phyloP scores from a whole-genome alignment of 2,329 filamentous ascomycete genomes.

The Nothophaeocryptopus gaeumannii region DNA sequence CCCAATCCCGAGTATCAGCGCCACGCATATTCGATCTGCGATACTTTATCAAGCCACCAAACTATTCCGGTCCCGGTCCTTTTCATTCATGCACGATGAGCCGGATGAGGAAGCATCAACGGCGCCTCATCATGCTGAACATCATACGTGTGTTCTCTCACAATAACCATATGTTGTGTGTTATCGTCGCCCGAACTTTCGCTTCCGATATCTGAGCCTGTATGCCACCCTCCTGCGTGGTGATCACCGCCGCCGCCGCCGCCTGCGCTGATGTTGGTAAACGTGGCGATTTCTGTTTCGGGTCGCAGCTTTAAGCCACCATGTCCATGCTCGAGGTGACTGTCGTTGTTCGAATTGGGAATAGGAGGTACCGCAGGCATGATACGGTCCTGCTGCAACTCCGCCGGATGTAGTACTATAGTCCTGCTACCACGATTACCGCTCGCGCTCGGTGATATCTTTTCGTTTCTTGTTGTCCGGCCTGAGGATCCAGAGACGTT shows the following conservation, averaged over 20 bases:
- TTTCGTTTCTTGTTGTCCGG: conserved; percentile 19
- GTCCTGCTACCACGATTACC: not conserved
- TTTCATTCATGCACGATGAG: conserved; percentile 11
- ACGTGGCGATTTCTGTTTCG: conserved; percentile 12
- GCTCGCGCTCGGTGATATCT: not conserved
- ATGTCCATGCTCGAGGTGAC: not conserved
- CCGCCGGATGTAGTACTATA: not conserved
- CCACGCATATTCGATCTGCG: too few relatives aligned
- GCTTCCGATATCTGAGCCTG: conserved; percentile 17
- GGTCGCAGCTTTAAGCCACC: conserved; percentile 20
- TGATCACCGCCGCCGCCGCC: conserved; percentile 21
- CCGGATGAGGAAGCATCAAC: conserved; percentile 18
- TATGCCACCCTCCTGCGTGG: not conserved
- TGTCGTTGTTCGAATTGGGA: not conserved
- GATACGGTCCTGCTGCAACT: not conserved
- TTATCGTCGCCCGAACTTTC: conserved; percentile 22
- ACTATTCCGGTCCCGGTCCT: not conserved
- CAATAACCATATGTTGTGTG: conserved; percentile 23
- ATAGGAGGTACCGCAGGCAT: not conserved
- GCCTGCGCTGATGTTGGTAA: not conserved
- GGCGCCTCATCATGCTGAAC: conserved; percentile 27
- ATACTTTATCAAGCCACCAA: not conserved
- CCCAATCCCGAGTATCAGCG: too few relatives aligned
- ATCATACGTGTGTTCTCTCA: conserved; percentile 27
- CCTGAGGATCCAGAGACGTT: conserved; percentile 22